phyloP scores from a whole-genome alignment of 352 stramenopile species.

The Lagenidium sp. region DNA sequence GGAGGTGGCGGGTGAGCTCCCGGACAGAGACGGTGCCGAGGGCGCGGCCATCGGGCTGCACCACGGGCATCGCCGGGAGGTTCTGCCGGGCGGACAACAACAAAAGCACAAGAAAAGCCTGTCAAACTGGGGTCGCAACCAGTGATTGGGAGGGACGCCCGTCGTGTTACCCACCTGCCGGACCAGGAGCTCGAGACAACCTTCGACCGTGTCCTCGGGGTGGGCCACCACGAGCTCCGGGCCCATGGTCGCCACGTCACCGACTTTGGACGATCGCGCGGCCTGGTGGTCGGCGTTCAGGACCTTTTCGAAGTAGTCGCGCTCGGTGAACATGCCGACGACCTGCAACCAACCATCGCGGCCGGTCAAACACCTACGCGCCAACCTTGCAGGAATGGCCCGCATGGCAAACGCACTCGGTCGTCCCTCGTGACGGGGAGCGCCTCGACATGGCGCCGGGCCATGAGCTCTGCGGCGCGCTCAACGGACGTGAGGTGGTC shows the following conservation, averaged over 20 bases:
- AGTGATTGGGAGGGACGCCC: background rate
- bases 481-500: conserved; percentile 27
- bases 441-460: conserved; percentile 21
- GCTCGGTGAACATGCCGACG: conserved; percentile 31
- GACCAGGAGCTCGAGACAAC: conserved; percentile 29
- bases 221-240: conserved; percentile 23
- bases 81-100: conserved; percentile 15
- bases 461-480: conserved; percentile 24
- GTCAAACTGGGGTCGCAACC: too few species aligned
- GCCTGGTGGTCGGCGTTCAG: conserved; percentile 21
- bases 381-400: too few species aligned
- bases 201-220: conserved; percentile 28
- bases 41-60: conserved; percentile 24
- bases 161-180: conserved; percentile 12
- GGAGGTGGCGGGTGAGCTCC: conserved; percentile 25
- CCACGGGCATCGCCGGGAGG: conserved; percentile 22
- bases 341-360: conserved; percentile 6
- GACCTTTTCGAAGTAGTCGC: conserved; percentile 38
- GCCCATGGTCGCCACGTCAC: conserved; percentile 26
- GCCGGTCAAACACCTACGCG: background rate
- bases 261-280: conserved; percentile 16
- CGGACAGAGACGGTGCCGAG: conserved; percentile 24
- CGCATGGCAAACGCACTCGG: conserved; percentile 6
- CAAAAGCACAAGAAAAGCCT: too few species aligned
- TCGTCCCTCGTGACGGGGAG: conserved; percentile 25